These are phyloP conservation scores for Takakia lepidozioides DNA, from an alignment of 225 moss, liverwort and hornwort genomes.

Conservation along the genomic window DNA sequence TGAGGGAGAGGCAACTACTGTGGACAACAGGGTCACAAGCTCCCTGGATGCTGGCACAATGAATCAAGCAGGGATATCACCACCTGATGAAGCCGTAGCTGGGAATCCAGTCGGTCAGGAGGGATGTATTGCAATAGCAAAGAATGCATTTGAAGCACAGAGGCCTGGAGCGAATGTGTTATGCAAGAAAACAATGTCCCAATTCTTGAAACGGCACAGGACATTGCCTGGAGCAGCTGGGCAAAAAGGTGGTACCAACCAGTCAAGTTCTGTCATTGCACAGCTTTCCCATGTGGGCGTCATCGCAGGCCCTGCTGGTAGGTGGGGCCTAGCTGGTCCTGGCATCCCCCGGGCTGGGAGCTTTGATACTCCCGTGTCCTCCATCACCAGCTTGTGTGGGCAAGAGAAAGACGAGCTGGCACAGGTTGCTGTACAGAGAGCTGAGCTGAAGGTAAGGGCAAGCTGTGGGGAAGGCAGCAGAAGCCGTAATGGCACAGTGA, in stretches of 20 bases:
- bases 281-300: conserved; percentile 23
- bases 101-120: conserved; percentile 11
- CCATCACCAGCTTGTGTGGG: neutral
- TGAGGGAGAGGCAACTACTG: neutral
- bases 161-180: conserved; percentile 63
- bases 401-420: conserved; percentile 10
- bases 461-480: neutral
- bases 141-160: conserved; percentile 85
- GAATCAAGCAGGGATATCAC: neutral
- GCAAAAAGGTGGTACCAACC: conserved; percentile 19
- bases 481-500: neutral
- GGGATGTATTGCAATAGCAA: conserved; percentile 13
- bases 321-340: conserved; percentile 45
- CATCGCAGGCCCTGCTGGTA: conserved; percentile 68
- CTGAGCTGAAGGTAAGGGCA: neutral
- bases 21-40: neutral
- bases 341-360: conserved; percentile 28
- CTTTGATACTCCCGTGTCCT: neutral
- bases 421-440: neutral
- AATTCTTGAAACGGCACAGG: conserved; percentile 69
- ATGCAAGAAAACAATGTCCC: conserved; percentile 54
- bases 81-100: conserved; percentile 3
- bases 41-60: neutral
- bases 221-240: conserved; percentile 41
- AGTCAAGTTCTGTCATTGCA: conserved; percentile 12